These are phyloP conservation scores for Dothidotthia symphoricarpi DNA, from an alignment of 2,329 filamentous ascomycete species.

Conservation along the genomic window DNA sequence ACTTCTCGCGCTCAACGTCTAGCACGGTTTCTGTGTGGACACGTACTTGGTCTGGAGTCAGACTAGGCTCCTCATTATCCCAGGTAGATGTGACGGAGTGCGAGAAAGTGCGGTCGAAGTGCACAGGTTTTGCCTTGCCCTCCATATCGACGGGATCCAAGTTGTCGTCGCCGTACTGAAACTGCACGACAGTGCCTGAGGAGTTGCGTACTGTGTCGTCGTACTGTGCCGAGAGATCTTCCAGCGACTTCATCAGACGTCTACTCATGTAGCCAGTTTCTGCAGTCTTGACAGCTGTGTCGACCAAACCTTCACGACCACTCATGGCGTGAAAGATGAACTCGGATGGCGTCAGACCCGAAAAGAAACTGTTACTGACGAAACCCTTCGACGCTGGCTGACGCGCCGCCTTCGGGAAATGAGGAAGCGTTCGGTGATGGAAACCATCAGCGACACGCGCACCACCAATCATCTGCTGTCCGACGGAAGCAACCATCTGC, in stretches of 20 bases:
- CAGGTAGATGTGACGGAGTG: constrained; percentile 76
- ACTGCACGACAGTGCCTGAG: constrained; percentile 84
- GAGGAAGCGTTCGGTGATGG: constrained; percentile 89
- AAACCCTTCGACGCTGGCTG: constrained; percentile 96
- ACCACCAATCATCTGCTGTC: constrained; percentile 95
- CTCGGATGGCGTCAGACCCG: constrained; percentile 82
- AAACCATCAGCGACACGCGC: constrained; percentile 93
- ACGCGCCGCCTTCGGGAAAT: constrained; percentile 90
- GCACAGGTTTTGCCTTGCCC: constrained; percentile 83
- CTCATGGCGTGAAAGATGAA: constrained; percentile 99
- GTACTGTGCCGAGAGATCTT: constrained; percentile 90
- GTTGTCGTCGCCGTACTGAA: constrained; percentile 95
- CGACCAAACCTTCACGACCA: constrained; percentile 95
- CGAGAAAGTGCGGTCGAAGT: constrained; percentile 87
- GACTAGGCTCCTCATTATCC: constrained; percentile 69
- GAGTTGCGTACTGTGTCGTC: constrained; percentile 94
- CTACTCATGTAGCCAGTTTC: constrained; percentile 99
- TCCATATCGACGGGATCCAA: constrained; percentile 98
- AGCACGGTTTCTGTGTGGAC: constrained; percentile 67
- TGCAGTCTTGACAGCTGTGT: constrained; percentile 98
- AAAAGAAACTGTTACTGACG: constrained; percentile 96
- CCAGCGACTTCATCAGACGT: constrained; percentile 94
- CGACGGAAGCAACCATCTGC: constrained; percentile 96
- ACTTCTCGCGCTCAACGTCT: constrained; percentile 62
- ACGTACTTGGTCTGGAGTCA: constrained; percentile 73